These are phyloP conservation scores for Apiospora kogelbergensis DNA, from an alignment of 2,329 filamentous ascomycete genomes.

Conservation along the genomic window DNA sequence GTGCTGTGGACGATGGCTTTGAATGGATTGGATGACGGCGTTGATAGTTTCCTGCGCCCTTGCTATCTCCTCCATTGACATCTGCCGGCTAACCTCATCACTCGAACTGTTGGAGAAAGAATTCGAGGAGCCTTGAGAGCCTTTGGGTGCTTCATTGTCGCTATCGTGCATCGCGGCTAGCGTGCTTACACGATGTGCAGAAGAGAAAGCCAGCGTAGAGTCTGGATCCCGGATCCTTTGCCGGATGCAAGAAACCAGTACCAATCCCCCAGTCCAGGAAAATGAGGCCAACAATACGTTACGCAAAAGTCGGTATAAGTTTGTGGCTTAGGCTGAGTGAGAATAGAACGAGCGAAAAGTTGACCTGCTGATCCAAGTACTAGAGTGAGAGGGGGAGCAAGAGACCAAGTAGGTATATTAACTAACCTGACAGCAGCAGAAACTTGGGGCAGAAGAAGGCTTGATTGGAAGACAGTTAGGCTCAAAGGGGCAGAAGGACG, in stretches of 20 bases:
- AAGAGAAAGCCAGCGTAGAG: not conserved
- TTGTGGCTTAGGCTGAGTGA: not conserved
- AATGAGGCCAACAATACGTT: no score
- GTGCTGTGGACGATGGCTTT: not conserved
- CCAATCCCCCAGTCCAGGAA: not conserved
- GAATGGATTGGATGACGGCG: slow-evolving; percentile 6
- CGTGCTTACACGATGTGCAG: not conserved
- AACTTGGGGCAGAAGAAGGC: not conserved
- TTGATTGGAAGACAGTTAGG: not conserved
- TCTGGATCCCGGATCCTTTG: not conserved
- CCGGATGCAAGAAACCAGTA: not conserved
- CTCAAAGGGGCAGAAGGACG: not conserved
- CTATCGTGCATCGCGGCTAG: not conserved
- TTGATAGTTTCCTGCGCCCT: slow-evolving; percentile 9
- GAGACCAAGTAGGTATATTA: not conserved
- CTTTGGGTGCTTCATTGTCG: not conserved
- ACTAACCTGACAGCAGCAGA: not conserved
- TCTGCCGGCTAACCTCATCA: not conserved
- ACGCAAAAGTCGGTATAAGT: no score
- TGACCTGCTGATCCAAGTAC: not conserved
- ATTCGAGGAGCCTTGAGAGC: not conserved
- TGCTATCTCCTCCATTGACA: not conserved
- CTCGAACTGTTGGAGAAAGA: not conserved
- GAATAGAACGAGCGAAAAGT: not conserved
- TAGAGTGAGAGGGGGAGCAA: not conserved